Conservation (phyloP, 2,329 filamentous ascomycete genomes). For the Ophiostoma sp. region DNA sequence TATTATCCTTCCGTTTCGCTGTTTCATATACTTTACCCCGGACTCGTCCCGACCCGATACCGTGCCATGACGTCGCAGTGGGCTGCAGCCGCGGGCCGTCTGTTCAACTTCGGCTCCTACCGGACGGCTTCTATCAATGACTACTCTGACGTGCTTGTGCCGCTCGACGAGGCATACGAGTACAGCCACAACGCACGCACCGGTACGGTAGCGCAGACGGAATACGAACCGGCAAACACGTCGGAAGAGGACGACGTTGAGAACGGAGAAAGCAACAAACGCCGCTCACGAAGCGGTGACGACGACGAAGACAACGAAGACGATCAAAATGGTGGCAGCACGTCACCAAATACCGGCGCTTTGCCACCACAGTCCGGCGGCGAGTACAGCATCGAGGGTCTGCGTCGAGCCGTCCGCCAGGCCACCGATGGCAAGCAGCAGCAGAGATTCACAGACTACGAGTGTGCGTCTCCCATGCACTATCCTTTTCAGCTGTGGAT, state of each 20-base stretch:
- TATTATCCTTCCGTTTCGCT: neutral
- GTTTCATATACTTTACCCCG: neutral
- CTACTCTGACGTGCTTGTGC: slow-evolving; percentile 48
- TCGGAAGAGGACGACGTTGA: slow-evolving; percentile 31
- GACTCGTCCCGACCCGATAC: too few species aligned
- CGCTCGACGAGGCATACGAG: slow-evolving; percentile 51
- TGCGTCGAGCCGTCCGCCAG: slow-evolving; percentile 61
- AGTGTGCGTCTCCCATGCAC: slow-evolving; percentile 54
- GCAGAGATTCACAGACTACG: slow-evolving; percentile 58
- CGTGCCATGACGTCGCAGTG: slow-evolving; percentile 15
- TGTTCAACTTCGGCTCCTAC: slow-evolving; percentile 18
- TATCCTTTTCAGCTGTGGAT: neutral
- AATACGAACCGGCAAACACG: slow-evolving; percentile 35
- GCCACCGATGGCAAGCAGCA: slow-evolving; percentile 47
- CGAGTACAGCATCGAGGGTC: slow-evolving; percentile 62
- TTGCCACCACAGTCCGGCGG: slow-evolving; percentile 22
- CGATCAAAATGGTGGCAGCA: slow-evolving; percentile 31
- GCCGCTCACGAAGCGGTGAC: slow-evolving; percentile 19
- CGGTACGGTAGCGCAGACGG: slow-evolving; percentile 35
- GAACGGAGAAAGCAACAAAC: slow-evolving; percentile 21
- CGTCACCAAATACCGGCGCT: slow-evolving; percentile 22
- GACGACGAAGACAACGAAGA: slow-evolving; percentile 34
- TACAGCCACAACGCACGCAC: slow-evolving; percentile 49
- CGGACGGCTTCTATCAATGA: slow-evolving; percentile 44
- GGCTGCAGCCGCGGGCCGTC: slow-evolving; percentile 11